These are phyloP conservation scores for Pseudocercospora vitis DNA, from an alignment of 2,329 filamentous ascomycete genomes.

Conservation along the genomic window DNA sequence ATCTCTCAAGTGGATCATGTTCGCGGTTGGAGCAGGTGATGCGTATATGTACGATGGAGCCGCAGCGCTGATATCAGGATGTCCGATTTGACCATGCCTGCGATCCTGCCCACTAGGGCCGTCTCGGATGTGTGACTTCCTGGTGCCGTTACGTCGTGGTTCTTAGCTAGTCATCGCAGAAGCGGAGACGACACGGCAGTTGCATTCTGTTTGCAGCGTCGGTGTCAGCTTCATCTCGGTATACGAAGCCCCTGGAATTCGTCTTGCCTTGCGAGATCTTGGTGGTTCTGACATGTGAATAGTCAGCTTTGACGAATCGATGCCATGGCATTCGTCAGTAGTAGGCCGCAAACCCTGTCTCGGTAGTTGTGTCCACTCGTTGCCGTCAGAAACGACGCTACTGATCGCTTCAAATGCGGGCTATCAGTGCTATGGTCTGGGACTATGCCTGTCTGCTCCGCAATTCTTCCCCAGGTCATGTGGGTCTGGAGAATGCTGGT, in stretches of 20 bases:
- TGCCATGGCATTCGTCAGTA: neutral
- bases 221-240: no score
- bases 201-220: neutral
- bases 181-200: conserved; percentile 1
- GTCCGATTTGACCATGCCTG: neutral
- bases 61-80: neutral
- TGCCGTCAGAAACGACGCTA: neutral
- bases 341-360: neutral
- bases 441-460: neutral
- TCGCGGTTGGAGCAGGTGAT: no score
- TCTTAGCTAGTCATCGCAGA: neutral
- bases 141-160: neutral
- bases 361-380: neutral
- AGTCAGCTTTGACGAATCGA: neutral
- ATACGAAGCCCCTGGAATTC: neutral
- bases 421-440: neutral
- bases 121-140: neutral
- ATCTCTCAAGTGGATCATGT: no score
- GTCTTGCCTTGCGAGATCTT: neutral
- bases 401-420: neutral
- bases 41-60: neutral
- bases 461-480: neutral
- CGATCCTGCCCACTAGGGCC: neutral
- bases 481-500: neutral
- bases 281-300: no score